Evolutionary conservation across 768 basidiomycete species (phyloP).

Genomic region (Leccinum arenicola): DNA sequence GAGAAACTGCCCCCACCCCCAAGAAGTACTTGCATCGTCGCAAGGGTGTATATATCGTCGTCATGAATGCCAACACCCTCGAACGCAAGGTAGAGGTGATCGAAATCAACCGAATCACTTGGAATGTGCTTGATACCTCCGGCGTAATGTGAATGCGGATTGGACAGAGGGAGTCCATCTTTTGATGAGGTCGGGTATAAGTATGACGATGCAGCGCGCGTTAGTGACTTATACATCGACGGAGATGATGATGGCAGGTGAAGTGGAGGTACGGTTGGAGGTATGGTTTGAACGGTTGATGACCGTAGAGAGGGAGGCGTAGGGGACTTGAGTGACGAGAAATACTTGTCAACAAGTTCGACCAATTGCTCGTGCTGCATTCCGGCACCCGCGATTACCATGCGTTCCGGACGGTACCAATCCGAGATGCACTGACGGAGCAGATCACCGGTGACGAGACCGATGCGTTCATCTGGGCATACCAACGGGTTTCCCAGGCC

Average conservation of each 20-base stretch:
- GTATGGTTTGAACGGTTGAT: slow-evolving; percentile 35
- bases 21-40: slow-evolving; percentile 91
- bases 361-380: slow-evolving; percentile 89
- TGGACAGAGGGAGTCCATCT: slow-evolving; percentile 11
- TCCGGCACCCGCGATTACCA: slow-evolving; percentile 94
- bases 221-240: slow-evolving; percentile 61
- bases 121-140: slow-evolving; percentile 78
- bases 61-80: slow-evolving; percentile 91
- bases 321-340: slow-evolving; percentile 58
- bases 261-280: slow-evolving; percentile 52
- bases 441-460: slow-evolving; percentile 55
- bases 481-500: slow-evolving; percentile 89
- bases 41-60: slow-evolving; percentile 88
- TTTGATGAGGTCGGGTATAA: slow-evolving; percentile 43
- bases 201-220: slow-evolving; percentile 75
- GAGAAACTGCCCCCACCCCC: slow-evolving; percentile 98
- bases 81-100: slow-evolving; percentile 90
- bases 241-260: slow-evolving; percentile 55
- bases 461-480: slow-evolving; percentile 82
- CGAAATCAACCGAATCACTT: slow-evolving; percentile 66
- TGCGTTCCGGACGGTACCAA: slow-evolving; percentile 92
- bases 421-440: slow-evolving; percentile 64
- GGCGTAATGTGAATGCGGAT: slow-evolving; percentile 60
- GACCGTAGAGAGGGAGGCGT: slow-evolving; percentile 24
- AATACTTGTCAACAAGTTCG: slow-evolving; percentile 79